phyloP scores from a whole-genome alignment of 495 filamentous ascomycete genomes.

The Aspergillus hancockii region DNA sequence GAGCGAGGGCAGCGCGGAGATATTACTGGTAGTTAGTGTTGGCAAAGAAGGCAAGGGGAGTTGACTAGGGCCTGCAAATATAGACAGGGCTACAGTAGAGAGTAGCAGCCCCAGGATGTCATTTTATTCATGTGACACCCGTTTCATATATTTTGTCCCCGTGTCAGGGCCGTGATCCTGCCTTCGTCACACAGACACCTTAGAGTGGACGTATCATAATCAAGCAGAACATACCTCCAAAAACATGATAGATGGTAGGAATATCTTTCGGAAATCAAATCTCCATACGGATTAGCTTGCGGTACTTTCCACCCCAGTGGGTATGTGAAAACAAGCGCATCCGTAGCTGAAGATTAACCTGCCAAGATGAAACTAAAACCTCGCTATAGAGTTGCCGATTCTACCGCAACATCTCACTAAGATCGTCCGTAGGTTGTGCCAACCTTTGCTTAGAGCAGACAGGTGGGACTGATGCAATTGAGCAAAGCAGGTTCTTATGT shows the following conservation, averaged over 20 bases:
- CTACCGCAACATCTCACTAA: too few relatives aligned
- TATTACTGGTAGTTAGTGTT: background rate
- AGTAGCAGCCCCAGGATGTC: background rate
- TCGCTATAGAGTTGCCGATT: slow-evolving; percentile 1
- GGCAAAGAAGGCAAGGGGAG: too few relatives aligned
- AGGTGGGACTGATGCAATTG: too few relatives aligned
- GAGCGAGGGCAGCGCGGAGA: background rate
- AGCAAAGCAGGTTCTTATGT: too few relatives aligned
- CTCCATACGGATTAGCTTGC: background rate
- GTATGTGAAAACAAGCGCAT: background rate
- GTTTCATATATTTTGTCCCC: background rate
- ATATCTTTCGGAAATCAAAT: background rate
- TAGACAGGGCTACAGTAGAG: background rate
- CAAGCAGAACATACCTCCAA: background rate
- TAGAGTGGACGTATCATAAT: background rate
- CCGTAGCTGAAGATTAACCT: background rate
- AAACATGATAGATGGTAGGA: too few relatives aligned
- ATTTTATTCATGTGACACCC: background rate
- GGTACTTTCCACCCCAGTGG: background rate
- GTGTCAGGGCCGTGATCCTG: background rate
- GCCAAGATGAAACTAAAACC: slow-evolving; percentile 4
- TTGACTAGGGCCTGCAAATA: too few relatives aligned
- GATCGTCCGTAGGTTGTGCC: too few relatives aligned
- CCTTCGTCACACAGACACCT: background rate
- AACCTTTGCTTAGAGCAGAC: background rate